Conservation (phyloP, 1,284 basidiomycete species). For the Malassezia psittaci region DNA sequence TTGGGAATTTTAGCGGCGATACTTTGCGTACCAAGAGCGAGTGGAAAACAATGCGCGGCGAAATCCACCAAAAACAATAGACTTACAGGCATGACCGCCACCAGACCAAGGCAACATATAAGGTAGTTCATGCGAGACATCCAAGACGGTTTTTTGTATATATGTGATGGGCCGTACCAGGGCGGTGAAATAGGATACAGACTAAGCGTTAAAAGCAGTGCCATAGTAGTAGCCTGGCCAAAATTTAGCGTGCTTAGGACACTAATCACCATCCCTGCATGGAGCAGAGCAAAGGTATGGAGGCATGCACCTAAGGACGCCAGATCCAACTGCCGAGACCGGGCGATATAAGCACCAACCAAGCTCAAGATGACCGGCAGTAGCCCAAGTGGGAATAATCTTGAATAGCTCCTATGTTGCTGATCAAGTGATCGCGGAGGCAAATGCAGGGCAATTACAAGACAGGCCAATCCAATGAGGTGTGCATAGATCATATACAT, state of each 20-base stretch:
- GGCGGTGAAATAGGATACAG: conserved; percentile 12
- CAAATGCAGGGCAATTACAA: conserved; percentile 1
- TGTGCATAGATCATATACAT: background rate
- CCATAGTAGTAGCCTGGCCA: conserved; percentile 24
- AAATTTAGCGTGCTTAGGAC: conserved; percentile 36
- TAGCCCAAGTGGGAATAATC: background rate
- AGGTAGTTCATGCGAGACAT: background rate
- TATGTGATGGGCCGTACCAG: background rate
- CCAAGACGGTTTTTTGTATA: background rate
- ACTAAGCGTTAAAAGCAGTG: conserved; percentile 4
- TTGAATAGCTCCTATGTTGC: background rate
- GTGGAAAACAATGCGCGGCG: conserved; percentile 2
- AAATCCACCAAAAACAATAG: background rate
- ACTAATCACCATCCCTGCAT: conserved; percentile 31
- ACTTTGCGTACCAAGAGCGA: background rate
- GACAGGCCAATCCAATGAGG: background rate
- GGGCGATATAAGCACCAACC: background rate
- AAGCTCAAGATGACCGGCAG: background rate
- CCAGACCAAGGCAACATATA: background rate
- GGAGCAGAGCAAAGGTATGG: conserved; percentile 29
- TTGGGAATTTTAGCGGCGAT: background rate
- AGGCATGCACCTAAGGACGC: conserved; percentile 23
- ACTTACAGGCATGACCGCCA: background rate
- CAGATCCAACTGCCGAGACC: background rate
- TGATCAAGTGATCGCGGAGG: background rate